Conservation (phyloP, 805 yeast genomes). For the Pichia membranifaciens region DNA sequence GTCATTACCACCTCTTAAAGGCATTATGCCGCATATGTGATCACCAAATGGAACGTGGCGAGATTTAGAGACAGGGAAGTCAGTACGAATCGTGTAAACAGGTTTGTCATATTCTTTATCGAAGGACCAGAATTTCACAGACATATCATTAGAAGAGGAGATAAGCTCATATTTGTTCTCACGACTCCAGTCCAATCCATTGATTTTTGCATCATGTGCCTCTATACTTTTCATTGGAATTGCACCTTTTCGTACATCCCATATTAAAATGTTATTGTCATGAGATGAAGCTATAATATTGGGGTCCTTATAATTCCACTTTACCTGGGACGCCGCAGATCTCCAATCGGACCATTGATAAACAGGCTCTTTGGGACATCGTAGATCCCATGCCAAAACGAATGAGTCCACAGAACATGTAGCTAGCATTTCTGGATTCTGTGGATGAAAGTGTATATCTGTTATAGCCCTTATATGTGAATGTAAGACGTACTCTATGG, state of each 20-base stretch:
- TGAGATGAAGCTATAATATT: conserved; percentile 82
- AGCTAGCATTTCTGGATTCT: conserved; percentile 78
- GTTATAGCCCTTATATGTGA: conserved; percentile 91
- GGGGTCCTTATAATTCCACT: conserved; percentile 79
- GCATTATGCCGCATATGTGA: conserved; percentile 80
- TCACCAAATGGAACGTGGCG: conserved; percentile 84
- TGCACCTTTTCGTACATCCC: conserved; percentile 87
- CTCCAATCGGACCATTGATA: conserved; percentile 88
- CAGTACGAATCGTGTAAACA: conserved; percentile 55
- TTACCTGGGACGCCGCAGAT: conserved; percentile 91
- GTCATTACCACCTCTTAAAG: conserved; percentile 78
- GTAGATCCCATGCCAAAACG: conserved; percentile 85
- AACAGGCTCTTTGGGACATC: conserved; percentile 70
- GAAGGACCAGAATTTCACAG: conserved; percentile 79
- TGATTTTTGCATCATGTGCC: conserved; percentile 83
- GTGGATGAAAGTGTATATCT: conserved; percentile 88
- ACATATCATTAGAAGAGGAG: conserved; percentile 81
- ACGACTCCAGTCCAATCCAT: conserved; percentile 80
- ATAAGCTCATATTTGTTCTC: conserved; percentile 54
- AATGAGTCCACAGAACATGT: conserved; percentile 91
- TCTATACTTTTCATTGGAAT: conserved; percentile 58
- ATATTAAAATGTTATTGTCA: conserved; percentile 68
- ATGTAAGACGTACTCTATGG: conserved; percentile 83
- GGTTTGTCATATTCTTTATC: conserved; percentile 40
- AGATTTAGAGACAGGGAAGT: conserved; percentile 86